phyloP scores from a whole-genome alignment of 148 eudicot genomes.

The Nepenthes gracilis region DNA sequence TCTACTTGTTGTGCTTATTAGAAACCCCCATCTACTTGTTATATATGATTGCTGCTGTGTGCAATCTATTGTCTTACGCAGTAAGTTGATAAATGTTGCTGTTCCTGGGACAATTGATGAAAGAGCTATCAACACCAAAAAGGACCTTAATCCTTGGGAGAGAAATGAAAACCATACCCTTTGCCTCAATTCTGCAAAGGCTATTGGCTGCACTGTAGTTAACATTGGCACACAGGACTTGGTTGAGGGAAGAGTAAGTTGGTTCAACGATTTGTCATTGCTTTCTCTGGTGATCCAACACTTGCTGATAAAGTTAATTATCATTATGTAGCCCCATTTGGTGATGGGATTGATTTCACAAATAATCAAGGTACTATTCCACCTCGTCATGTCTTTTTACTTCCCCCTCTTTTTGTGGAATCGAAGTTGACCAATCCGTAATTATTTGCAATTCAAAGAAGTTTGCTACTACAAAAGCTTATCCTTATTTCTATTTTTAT shows the following conservation, averaged over 20 bases:
- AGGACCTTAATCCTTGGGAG: constrained; percentile 83
- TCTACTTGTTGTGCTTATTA: neutral
- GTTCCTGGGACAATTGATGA: constrained; percentile 92
- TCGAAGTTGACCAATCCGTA: neutral
- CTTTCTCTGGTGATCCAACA: neutral
- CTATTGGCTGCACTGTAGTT: constrained; percentile 93
- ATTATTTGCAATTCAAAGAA: neutral
- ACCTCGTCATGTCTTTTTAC: neutral
- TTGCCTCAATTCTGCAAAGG: constrained; percentile 93
- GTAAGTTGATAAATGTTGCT: constrained; percentile 88
- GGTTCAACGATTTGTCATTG: neutral
- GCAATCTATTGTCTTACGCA: constrained; percentile 19
- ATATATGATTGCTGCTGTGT: neutral
- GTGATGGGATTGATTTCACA: constrained; percentile 77
- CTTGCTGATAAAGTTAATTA: constrained; percentile 10
- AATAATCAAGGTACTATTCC: constrained; percentile 52
- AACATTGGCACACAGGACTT: constrained; percentile 86
- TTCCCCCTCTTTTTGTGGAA: too few species aligned
- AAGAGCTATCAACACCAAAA: constrained; percentile 78
- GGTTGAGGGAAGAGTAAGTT: constrained; percentile 76
- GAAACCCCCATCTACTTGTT: neutral
- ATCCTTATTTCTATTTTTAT: neutral
- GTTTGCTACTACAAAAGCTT: neutral
- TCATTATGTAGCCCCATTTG: constrained; percentile 59
- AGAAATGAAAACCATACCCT: constrained; percentile 90